A percentile compares a stretch with the other conserved stretches of the same genome.
Conservation (phyloP, 169 alveolate genomes). For the Miamiensis avidus region DNA sequence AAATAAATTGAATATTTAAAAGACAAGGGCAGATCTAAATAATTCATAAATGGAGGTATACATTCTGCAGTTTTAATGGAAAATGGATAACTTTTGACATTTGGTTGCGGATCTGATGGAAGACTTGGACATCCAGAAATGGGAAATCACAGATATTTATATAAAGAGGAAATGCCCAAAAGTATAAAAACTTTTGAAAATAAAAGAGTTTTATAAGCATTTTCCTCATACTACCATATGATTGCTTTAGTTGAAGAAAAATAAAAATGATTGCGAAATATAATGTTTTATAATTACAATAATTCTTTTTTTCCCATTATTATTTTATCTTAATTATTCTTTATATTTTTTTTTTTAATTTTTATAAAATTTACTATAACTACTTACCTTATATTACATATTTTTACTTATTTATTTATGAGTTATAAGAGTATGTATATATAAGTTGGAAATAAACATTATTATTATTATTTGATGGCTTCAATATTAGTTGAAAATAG, state of each 20-base stretch:
- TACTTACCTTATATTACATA: no score
- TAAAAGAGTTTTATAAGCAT: conserved; percentile 10
- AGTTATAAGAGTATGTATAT: no score
- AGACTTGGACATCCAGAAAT: conserved; percentile 62
- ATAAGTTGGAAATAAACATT: no score
- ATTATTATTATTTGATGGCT: no score
- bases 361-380: no score
- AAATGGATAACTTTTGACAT: conserved; percentile 43
- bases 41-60: conserved; percentile 54
- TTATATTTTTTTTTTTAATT: no score
- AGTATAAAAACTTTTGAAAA: conserved; percentile 26
- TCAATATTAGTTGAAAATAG: no score
- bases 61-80: conserved; percentile 44
- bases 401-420: no score
- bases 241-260: conserved; percentile 37
- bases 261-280: no score
- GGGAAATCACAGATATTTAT: conserved; percentile 50
- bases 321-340: no score
- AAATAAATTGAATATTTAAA: conserved; percentile 7
- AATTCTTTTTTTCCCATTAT: no score
- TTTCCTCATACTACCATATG: conserved; percentile 39
- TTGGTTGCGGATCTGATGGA: conserved; percentile 75
- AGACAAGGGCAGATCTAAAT: conserved; percentile 3
- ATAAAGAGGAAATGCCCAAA: conserved; percentile 57
- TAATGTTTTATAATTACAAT: no score